Conservation (phyloP, 1,284 basidiomycete genomes). For the Cutaneotrichosporon arboriforme region DNA sequence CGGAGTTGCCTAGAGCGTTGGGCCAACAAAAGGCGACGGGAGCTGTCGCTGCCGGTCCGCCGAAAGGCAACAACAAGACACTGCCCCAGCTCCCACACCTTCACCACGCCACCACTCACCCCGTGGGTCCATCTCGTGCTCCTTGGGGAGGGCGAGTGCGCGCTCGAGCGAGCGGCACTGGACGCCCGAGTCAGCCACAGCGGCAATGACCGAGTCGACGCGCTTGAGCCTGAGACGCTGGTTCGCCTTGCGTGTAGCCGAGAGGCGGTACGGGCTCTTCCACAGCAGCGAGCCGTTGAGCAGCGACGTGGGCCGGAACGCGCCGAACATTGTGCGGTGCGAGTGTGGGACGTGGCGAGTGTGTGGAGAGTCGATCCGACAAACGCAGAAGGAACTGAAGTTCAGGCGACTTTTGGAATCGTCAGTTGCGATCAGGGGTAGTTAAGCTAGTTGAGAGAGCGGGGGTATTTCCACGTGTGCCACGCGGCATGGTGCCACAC, state of each 20-base stretch:
- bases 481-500: neutral
- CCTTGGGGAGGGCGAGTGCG: constrained; percentile 40
- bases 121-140: constrained; percentile 48
- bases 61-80: no score
- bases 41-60: no score
- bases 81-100: neutral
- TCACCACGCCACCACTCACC: constrained; percentile 40
- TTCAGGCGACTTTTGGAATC: constrained; percentile 6
- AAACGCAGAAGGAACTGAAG: no score
- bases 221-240: constrained; percentile 79
- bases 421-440: no score
- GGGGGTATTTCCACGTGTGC: constrained; percentile 4
- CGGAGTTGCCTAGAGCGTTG: no score
- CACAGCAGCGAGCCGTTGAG: constrained; percentile 32
- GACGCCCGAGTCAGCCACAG: constrained; percentile 74
- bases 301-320: constrained; percentile 30
- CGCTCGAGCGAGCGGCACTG: constrained; percentile 54
- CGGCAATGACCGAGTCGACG: constrained; percentile 88
- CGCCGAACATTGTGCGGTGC: constrained; percentile 31
- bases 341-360: neutral
- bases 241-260: constrained; percentile 83
- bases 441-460: neutral
- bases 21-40: no score
- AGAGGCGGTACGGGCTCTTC: constrained; percentile 93
- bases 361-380: neutral